Base-by-base conservation (phyloP, 31 red algal genomes). In the Bonnemaisonia californica region DNA sequence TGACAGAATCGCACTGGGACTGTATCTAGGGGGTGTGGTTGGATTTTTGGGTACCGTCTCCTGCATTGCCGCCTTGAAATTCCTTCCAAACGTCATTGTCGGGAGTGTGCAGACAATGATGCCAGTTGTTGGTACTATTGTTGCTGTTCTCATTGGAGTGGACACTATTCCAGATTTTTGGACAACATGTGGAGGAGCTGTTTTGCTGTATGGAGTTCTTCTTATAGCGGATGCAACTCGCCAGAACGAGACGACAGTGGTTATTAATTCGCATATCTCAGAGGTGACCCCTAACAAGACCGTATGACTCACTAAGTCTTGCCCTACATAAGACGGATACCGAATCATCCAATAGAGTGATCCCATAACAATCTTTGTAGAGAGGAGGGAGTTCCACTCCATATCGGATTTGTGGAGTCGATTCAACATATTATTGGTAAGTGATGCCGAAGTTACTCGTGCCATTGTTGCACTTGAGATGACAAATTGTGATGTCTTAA, bases 41-140 rank as follows among this genome's bases (percentile, higher is more conserved):
- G 87, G 87, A 16, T 76, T 91, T 21, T 33, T 91, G 19, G 87
- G 87, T 47, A 83, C 71, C 1, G 75, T 83, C 27, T 57, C 61
- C 33, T 82, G 79, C 61, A 91, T 91, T 41, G 87, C 87, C 34
- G 87, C 87, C 0, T 67, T 91, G 36, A 82, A 81, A 31, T 82
- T 69, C 54, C 56, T 91, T 1, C 87, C 87, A 42, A 62, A 54
- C 47, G 87, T 91, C 3, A 58, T 83, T 19, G 87, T 91, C 4
- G 78, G 77, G 11, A 76, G 58, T 39, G 79, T 82, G 36, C 87
- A 91, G 27, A 76, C 78, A 11, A 81, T 91, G 77, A 83, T 91
- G 79, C 87, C 87, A 1, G 72, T 82, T 21, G 79, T 78, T 11
- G 87, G 87, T 32, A 91, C 87, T 1, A 40, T 79, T 0, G 65